Evolutionary conservation across 106 monocot species (phyloP).

Genomic region (Triglochin maritima): DNA sequence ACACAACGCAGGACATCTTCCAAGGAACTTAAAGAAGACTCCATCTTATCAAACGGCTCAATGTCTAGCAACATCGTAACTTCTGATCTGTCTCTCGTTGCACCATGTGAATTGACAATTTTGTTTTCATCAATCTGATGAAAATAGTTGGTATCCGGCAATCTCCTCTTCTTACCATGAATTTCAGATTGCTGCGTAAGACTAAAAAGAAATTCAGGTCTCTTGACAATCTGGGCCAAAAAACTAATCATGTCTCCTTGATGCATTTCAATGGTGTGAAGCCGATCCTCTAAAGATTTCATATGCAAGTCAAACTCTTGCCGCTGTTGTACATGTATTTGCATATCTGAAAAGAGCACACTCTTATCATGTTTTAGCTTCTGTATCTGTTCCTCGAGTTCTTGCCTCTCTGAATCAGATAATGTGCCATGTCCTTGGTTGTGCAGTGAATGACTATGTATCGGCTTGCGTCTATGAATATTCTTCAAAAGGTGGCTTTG

Average conservation of each 20-base stretch:
- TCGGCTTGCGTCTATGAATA: constrained; percentile 20
- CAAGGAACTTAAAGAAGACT: constrained; percentile 69
- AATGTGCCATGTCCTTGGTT: constrained; percentile 24
- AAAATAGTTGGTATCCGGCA: constrained; percentile 26
- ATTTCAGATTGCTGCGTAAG: constrained; percentile 35
- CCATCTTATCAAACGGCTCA: constrained; percentile 80
- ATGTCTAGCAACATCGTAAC: constrained; percentile 8
- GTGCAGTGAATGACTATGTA: constrained; percentile 20
- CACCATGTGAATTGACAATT: constrained; percentile 10
- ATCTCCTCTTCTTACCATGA: constrained; percentile 54
- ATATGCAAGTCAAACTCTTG: constrained; percentile 43
- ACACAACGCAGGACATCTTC: constrained; percentile 57
- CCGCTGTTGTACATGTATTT: constrained; percentile 39
- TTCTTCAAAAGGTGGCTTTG: constrained; percentile 14
- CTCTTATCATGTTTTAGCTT: constrained; percentile 43
- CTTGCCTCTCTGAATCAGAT: constrained; percentile 47
- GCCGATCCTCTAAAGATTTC: constrained; percentile 54
- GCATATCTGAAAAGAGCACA: constrained; percentile 39
- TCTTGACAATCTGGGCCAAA: constrained; percentile 29
- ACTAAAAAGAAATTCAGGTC: constrained; percentile 43
- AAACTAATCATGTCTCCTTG: constrained; percentile 40
- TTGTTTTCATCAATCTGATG: constrained; percentile 27
- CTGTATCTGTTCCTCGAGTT: constrained; percentile 56
- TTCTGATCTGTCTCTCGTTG: constrained; percentile 11
- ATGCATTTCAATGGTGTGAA: constrained; percentile 34